Percentiles rank a stretch among this genome's conserved stretches.
phyloP scores from a whole-genome alignment of 1,284 basidiomycete genomes.

The Sporisorium graminicola region DNA sequence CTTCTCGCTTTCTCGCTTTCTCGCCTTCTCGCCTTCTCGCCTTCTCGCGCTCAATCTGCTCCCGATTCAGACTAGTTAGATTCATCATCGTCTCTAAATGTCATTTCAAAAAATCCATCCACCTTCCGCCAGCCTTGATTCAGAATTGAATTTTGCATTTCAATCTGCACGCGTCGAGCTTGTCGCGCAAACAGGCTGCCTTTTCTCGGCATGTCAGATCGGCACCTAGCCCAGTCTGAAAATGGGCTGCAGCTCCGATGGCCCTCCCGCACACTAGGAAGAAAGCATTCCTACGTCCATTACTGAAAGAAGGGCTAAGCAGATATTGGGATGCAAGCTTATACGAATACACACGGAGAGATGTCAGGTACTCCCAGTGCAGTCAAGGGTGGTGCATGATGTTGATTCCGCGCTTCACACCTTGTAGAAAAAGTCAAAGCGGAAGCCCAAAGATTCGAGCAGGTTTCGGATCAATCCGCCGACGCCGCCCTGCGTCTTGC shows the following conservation, averaged over 20 bases:
- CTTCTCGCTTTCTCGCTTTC: background rate
- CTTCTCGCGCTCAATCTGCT: conserved; percentile 16
- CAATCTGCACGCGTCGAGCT: conserved; percentile 15
- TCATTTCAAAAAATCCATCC: conserved; percentile 14
- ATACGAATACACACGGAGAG: conserved; percentile 18
- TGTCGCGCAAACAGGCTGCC: conserved; percentile 2
- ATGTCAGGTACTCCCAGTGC: background rate
- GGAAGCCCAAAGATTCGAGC: conserved; percentile 66
- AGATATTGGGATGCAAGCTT: background rate
- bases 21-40: no score
- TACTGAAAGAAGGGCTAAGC: background rate
- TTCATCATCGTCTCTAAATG: background rate
- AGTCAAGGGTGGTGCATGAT: background rate
- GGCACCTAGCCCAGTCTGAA: background rate
- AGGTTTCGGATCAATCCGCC: conserved; percentile 66
- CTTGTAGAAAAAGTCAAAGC: conserved; percentile 51
- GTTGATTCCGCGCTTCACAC: conserved; percentile 3
- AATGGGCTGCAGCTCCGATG: background rate
- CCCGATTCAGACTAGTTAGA: conserved; percentile 3
- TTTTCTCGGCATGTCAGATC: background rate
- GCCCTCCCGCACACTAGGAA: background rate
- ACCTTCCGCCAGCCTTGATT: background rate
- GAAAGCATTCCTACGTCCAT: conserved; percentile 1
- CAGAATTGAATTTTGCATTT: background rate
- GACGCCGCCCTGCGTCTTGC: conserved; percentile 56